Conservation (phyloP, 2,329 filamentous ascomycete species). For the Penicillium sclerotigenum region DNA sequence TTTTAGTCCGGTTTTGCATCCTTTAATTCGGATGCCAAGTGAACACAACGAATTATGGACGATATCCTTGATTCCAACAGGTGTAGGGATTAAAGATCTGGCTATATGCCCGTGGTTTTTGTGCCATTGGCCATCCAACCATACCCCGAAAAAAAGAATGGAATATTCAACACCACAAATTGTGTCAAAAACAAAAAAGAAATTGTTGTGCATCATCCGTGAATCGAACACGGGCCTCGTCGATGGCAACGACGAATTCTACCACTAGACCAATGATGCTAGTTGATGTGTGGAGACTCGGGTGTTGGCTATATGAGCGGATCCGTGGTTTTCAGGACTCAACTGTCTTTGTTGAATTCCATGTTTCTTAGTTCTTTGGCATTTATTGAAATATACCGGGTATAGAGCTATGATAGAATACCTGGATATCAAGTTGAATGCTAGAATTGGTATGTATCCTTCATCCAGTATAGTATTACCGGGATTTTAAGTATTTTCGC, state of each 20-base stretch:
- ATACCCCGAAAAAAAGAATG: no score
- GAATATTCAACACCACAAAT: not conserved
- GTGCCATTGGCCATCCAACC: not conserved
- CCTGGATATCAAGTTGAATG: no score
- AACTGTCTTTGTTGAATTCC: not conserved
- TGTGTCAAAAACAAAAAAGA: constrained; percentile 2
- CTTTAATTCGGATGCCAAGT: not conserved
- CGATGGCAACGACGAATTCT: constrained; percentile 42
- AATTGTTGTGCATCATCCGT: constrained; percentile 42
- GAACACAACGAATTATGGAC: not conserved
- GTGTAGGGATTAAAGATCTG: no score
- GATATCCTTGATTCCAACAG: not conserved
- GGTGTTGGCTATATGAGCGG: not conserved
- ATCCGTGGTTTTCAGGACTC: no score
- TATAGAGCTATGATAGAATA: no score
- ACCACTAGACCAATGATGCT: constrained; percentile 45
- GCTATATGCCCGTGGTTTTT: not conserved
- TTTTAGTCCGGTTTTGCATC: not conserved
- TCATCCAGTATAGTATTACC: not conserved
- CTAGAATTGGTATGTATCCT: not conserved
- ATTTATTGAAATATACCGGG: not conserved
- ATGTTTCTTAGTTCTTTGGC: not conserved
- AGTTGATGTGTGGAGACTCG: constrained; percentile 6
- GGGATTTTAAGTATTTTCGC: no score
- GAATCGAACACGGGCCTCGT: constrained; percentile 49